phyloP scores from a whole-genome alignment of 2,329 filamentous ascomycete genomes.

The Alternaria longipes region DNA sequence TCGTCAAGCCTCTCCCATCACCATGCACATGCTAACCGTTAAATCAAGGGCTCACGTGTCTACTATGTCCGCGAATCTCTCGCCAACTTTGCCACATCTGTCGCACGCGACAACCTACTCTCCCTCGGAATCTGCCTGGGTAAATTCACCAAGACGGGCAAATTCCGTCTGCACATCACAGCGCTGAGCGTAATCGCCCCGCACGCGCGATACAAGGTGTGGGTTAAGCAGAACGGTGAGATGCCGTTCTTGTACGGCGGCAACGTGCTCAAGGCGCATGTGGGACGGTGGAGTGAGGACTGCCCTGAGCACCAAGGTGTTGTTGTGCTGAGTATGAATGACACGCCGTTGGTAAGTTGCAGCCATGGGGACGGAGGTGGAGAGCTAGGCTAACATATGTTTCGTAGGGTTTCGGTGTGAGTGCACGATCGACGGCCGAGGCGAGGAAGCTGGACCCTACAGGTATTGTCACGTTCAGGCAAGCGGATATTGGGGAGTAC shows the following conservation, averaged over 20 bases:
- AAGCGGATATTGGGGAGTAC: slow-evolving; percentile 95
- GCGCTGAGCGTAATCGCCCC: slow-evolving; percentile 88
- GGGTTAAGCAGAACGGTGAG: slow-evolving; percentile 94
- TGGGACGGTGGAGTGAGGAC: slow-evolving; percentile 88
- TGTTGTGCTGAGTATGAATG: slow-evolving; percentile 89
- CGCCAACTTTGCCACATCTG: slow-evolving; percentile 88
- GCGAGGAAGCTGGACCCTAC: slow-evolving; percentile 87
- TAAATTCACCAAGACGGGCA: slow-evolving; percentile 96
- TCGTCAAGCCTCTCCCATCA: not conserved
- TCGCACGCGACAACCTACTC: slow-evolving; percentile 82
- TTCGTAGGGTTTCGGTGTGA: slow-evolving; percentile 86
- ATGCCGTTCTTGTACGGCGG: slow-evolving; percentile 98
- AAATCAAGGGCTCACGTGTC: slow-evolving; percentile 73
- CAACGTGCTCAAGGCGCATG: slow-evolving; percentile 83
- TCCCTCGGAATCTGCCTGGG: slow-evolving; percentile 90
- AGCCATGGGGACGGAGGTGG: not conserved
- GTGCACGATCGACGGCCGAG: slow-evolving; percentile 85
- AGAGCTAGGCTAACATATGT: slow-evolving; percentile 7
- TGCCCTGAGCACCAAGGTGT: slow-evolving; percentile 93
- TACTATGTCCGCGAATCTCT: slow-evolving; percentile 92
- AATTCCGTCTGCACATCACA: slow-evolving; percentile 94
- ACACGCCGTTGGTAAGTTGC: slow-evolving; percentile 72
- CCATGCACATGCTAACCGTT: slow-evolving; percentile 12
- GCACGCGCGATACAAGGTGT: slow-evolving; percentile 95
- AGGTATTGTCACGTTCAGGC: slow-evolving; percentile 85